Percentiles rank a stretch among this genome's conserved stretches.
phyloP scores from a whole-genome alignment of 2,329 filamentous ascomycete species.

The Diplodia mutila region DNA sequence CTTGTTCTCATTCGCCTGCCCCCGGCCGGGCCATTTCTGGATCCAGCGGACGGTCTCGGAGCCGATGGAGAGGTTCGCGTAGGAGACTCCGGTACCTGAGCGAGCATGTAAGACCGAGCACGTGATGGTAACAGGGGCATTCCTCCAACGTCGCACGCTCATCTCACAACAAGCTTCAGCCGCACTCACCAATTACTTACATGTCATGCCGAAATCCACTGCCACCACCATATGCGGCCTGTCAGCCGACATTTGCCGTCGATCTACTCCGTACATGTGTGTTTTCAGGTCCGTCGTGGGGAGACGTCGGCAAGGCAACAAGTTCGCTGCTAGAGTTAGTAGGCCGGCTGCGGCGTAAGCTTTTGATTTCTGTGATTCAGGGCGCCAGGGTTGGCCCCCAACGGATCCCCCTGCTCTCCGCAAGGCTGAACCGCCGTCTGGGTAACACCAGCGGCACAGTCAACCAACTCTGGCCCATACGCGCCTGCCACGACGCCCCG shows the following conservation, averaged over 20 bases:
- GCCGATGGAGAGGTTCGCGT: conserved; percentile 42
- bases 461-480: background rate
- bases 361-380: conserved; percentile 34
- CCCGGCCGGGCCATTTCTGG: conserved; percentile 59
- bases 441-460: background rate
- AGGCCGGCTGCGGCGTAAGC: background rate
- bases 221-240: conserved; percentile 41
- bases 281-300: background rate
- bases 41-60: conserved; percentile 39
- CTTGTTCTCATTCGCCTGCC: conserved; percentile 59
- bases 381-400: background rate
- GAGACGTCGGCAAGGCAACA: background rate
- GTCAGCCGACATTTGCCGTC: conserved; percentile 28
- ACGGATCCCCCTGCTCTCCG: background rate
- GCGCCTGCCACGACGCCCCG: background rate
- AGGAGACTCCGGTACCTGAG: conserved; percentile 43
- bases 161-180: background rate
- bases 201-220: conserved; percentile 44
- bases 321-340: background rate
- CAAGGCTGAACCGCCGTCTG: background rate
- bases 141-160: conserved; percentile 14
- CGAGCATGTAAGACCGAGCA: background rate
- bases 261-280: conserved; percentile 14
- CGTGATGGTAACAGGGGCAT: background rate
- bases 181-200: conserved; percentile 33